Conservation (phyloP, 2,329 filamentous ascomycete genomes). For the Verticillium tricorpus region DNA sequence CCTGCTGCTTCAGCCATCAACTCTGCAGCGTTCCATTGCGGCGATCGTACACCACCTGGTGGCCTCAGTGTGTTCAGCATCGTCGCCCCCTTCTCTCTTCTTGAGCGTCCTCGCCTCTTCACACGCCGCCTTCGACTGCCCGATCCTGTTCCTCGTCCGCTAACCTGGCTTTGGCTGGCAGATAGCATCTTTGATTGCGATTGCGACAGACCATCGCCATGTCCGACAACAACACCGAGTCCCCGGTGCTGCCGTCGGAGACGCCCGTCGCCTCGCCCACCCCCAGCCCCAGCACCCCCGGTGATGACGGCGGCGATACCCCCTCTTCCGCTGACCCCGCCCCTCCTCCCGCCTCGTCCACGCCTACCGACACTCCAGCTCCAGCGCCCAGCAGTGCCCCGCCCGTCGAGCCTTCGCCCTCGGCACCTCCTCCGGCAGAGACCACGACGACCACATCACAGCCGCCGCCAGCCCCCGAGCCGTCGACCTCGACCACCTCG, state of each 20-base stretch:
- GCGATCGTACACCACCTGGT: background rate
- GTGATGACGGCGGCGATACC: background rate
- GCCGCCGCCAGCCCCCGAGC: conserved; percentile 11
- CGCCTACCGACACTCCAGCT: conserved; percentile 3
- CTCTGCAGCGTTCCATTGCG: background rate
- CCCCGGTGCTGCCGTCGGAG: background rate
- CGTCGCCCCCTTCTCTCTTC: background rate
- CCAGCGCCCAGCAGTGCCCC: conserved; percentile 5
- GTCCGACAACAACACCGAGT: conserved; percentile 16
- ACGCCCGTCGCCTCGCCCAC: background rate
- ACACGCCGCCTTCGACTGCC: background rate
- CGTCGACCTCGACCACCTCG: conserved; percentile 10
- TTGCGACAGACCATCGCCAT: conserved; percentile 24
- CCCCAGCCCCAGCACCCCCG: background rate
- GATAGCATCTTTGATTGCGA: conserved; percentile 6
- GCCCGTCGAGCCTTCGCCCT: conserved; percentile 8
- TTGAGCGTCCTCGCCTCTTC: background rate
- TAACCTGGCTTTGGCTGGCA: conserved; percentile 25
- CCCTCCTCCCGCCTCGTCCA: conserved; percentile 1
- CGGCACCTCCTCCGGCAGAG: conserved; percentile 11
- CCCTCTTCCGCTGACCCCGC: conserved; percentile 4
- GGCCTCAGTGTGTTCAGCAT: background rate
- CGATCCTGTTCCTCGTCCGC: conserved; percentile 9
- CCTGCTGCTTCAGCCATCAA: background rate
- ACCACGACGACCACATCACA: conserved; percentile 8